Evolutionary conservation across 257 asterid genomes (phyloP).

Genomic region (Lavandula angustifolia): DNA sequence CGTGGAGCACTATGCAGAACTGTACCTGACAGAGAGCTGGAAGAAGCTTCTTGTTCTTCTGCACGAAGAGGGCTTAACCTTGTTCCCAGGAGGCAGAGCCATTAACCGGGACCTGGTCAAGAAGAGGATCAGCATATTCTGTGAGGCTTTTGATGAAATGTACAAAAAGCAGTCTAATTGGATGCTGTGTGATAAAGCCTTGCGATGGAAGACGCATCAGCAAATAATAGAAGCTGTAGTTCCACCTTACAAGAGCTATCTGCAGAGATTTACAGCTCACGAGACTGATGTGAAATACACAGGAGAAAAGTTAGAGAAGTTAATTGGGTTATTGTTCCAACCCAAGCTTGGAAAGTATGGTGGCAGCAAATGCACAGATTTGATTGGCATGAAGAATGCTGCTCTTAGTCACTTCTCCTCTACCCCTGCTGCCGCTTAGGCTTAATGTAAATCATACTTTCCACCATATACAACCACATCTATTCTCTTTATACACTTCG

Average conservation of each 20-base stretch:
- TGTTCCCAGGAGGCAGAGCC: slow-evolving; percentile 84
- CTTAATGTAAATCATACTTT: slow-evolving; percentile 23
- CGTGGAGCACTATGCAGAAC: slow-evolving; percentile 43
- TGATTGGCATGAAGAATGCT: slow-evolving; percentile 41
- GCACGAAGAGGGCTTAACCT: slow-evolving; percentile 55
- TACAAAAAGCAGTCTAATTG: slow-evolving; percentile 58
- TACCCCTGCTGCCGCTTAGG: slow-evolving; percentile 63
- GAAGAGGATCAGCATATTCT: slow-evolving; percentile 54
- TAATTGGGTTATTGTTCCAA: slow-evolving; percentile 58
- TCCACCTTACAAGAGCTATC: slow-evolving; percentile 55
- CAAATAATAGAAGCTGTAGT: slow-evolving; percentile 52
- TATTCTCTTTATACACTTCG: neutral
- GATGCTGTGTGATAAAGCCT: slow-evolving; percentile 56
- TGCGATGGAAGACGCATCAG: slow-evolving; percentile 51
- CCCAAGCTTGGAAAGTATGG: slow-evolving; percentile 45
- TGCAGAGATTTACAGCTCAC: slow-evolving; percentile 49
- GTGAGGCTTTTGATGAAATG: slow-evolving; percentile 61
- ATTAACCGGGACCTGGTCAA: slow-evolving; percentile 54
- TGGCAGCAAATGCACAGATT: slow-evolving; percentile 53
- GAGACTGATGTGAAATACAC: slow-evolving; percentile 46
- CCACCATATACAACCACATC: neutral
- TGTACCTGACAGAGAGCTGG: slow-evolving; percentile 76
- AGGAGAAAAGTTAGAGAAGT: slow-evolving; percentile 45
- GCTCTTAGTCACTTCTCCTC: slow-evolving; percentile 44
- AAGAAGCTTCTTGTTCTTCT: slow-evolving; percentile 54